Evolutionary conservation across 495 filamentous ascomycete species (phyloP), one percentile per base, ranked within the genome.

Genomic region (Annulohypoxylon stygium): DNA sequence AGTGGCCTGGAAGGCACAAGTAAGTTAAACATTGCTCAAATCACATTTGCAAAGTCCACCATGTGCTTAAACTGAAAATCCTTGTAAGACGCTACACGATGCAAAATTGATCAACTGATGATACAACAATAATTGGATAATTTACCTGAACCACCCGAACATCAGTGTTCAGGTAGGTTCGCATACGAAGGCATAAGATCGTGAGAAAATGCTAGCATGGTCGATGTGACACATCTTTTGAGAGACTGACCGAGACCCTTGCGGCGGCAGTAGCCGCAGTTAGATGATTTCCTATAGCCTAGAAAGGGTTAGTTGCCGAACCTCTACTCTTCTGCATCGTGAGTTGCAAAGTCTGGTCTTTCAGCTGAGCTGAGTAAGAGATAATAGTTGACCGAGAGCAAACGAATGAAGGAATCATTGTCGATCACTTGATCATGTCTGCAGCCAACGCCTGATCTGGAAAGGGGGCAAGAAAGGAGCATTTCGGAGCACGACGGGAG

Each of bases 1-100:
- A 92, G 78, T 88, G 91, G 80, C 92, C 97, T 98, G 81, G 81
- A 75, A 50, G 47, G 71, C 58, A 65, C 71, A 70, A 55, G 61
- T 63, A 74, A 73, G 75, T 79, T 41, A 77, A 70, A 60, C 47
- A 57, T 57, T 58, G 69, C 69, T 75, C 73, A 77, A 72, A 75
- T 77, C 66, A 76, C 53, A 73, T 57, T 65, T 55, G 68, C 64
- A 69, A 72, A 76, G 69, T 61, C 73, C n/a, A 47, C 67, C 58
- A 74, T 70, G 70, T 71, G 75, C 59, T 66, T 60, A n/a, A 51
- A 45, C 61, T n/a, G 51, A 39, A 69, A 45, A 47, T 48, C 51
- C 50, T 62, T 58, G 62, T 65, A 74, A 57, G 61, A 74, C 65
- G 63, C 64, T 73, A 76, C 74, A 68, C 62, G 54, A 63, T 61